Base-by-base conservation (phyloP, 257 asterid genomes). In the Gardenia jasminoides region DNA sequence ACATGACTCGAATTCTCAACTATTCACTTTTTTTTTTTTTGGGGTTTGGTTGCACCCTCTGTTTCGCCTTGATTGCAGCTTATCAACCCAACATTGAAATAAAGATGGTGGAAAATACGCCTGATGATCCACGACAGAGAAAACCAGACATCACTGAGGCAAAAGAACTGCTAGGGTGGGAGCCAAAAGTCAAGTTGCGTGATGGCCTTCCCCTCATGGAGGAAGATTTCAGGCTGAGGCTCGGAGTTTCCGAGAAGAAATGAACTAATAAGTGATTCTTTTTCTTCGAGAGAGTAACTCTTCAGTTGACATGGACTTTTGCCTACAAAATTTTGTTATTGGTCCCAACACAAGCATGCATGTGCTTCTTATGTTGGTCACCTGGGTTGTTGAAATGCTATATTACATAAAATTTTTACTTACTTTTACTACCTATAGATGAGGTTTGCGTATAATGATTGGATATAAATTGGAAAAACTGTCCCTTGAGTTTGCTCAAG, bases 61-160 rank as follows among this genome's bases (percentile, higher is more conserved):
- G 31, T 15, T 66, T 28, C 33, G 41, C 43, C 16, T 26, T 62
- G 31, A 11, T 10, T 84, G 87, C 87, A 93, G 99, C 86, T 93
- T 90, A 94, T 94, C 75, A 91, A 90, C 69, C 99, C 8, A 81
- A 86, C 1, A 97, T 94, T 90, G 72, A 88, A 47, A 91, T 94
- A 64, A 78, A 89, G 28, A 89, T 83, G 0, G 99, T 94, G 85
- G 98, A 94, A 85, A 94, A 94, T 85, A 94, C 99, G 0, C 99
- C 99, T 15, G 99, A 94, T n/a, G 99, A 94, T 82, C 98, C 99
- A 64, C 94, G 98, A 7, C 99, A 93, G 74, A 88, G 98, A 79
- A 94, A 94, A 79, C 98, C 98, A 0, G 96, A 84, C 83, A 94
- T 94, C 83, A 87, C 97, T 4, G 91, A 90, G 93, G 99, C 99